Conservation (phyloP, 441 rosid species). For the Dalechampia spathulata region DNA sequence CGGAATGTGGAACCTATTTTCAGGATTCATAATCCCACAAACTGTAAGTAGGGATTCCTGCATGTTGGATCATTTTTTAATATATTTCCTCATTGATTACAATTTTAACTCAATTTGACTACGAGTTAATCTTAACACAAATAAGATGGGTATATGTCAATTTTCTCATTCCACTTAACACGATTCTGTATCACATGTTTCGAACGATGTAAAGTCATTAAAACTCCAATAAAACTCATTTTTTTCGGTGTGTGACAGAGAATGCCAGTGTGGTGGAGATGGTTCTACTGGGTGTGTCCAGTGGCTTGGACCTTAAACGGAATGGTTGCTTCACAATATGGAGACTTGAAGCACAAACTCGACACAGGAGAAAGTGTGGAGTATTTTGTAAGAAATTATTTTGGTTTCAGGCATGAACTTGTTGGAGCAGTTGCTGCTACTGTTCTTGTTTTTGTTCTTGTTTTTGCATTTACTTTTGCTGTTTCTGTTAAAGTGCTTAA, state of each 20-base stretch:
- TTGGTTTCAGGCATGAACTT: slow-evolving; percentile 33
- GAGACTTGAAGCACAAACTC: slow-evolving; percentile 22
- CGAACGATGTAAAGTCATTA: no score
- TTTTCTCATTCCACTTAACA: no score
- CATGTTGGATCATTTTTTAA: no score
- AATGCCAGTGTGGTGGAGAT: slow-evolving; percentile 4
- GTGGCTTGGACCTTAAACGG: slow-evolving; percentile 42
- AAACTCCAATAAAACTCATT: background rate
- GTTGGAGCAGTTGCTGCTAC: slow-evolving; percentile 30
- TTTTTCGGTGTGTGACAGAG: slow-evolving; percentile 15
- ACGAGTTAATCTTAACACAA: no score
- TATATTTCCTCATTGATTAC: no score
- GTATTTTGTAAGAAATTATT: slow-evolving; percentile 20
- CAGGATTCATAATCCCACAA: slow-evolving; percentile 63
- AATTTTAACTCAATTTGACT: no score
- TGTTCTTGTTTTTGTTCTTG: slow-evolving; percentile 19
- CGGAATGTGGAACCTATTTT: slow-evolving; percentile 57
- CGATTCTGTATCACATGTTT: no score
- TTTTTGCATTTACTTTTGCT: slow-evolving; percentile 29
- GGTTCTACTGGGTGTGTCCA: slow-evolving; percentile 11
- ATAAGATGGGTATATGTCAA: no score
- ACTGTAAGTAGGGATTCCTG: no score
- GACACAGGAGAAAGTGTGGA: slow-evolving; percentile 16
- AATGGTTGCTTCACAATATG: slow-evolving; percentile 32
- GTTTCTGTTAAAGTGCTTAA: slow-evolving; percentile 23